Evolutionary conservation across 331 rosid genomes (phyloP).

Genomic region (Erythrophleum ivorense): DNA sequence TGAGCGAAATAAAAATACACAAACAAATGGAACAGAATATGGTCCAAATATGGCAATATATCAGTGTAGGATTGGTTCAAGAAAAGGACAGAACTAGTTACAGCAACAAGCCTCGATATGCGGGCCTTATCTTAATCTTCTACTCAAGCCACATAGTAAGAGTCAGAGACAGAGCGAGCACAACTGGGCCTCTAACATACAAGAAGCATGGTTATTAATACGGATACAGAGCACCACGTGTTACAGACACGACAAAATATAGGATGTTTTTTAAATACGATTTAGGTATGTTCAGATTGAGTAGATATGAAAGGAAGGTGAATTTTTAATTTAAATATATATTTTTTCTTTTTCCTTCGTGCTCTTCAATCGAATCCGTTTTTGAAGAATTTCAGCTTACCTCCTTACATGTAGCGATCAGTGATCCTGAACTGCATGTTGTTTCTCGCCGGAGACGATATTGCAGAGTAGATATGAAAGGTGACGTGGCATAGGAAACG

Average conservation of each 20-base stretch:
- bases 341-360: neutral
- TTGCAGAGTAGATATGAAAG: neutral
- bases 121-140: neutral
- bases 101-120: neutral
- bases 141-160: neutral
- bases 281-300: neutral
- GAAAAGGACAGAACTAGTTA: neutral
- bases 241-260: neutral
- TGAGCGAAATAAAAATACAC: neutral
- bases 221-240: neutral
- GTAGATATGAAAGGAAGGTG: neutral
- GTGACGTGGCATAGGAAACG: neutral
- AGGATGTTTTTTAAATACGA: neutral
- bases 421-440: neutral
- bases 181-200: neutral
- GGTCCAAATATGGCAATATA: neutral
- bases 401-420: neutral
- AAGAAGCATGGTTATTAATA: neutral
- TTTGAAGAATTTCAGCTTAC: neutral
- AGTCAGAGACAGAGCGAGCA: neutral
- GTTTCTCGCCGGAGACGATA: neutral
- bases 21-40: neutral
- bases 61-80: neutral
- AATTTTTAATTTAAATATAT: neutral
- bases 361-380: neutral